Evolutionary conservation across 345 rosid species (phyloP).

Genomic region (Brassica nigra): DNA sequence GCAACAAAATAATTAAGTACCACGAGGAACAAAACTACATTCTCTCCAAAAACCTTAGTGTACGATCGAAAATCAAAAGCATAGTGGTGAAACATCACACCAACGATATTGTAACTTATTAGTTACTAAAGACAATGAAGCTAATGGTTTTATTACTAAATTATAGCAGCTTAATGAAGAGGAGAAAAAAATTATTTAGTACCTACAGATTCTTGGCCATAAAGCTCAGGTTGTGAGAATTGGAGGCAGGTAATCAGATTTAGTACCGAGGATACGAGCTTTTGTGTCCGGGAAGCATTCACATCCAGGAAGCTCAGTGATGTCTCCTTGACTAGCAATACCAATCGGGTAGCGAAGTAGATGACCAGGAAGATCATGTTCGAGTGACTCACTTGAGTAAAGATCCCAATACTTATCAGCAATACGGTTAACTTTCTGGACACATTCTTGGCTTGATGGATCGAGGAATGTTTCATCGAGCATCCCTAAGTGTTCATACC

Average conservation of each 20-base stretch:
- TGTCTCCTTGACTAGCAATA: constrained; percentile 61
- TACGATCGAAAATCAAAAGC: not conserved
- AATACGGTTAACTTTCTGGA: constrained; percentile 68
- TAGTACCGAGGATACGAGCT: constrained; percentile 81
- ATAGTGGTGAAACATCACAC: not conserved
- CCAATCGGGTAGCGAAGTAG: constrained; percentile 84
- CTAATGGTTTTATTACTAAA: constrained; percentile 19
- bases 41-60: constrained; percentile 1
- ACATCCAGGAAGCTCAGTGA: constrained; percentile 68
- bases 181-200: constrained; percentile 20
- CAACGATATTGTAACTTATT: not conserved
- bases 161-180: constrained; percentile 12
- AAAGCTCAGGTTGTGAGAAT: constrained; percentile 73
- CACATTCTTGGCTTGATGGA: constrained; percentile 71
- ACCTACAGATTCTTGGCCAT: constrained; percentile 7
- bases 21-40: not conserved
- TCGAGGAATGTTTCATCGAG: constrained; percentile 73
- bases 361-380: constrained; percentile 89
- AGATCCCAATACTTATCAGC: constrained; percentile 95
- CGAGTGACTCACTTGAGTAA: constrained; percentile 71
- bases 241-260: constrained; percentile 92
- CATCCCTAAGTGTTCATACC: constrained; percentile 99
- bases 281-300: constrained; percentile 90
- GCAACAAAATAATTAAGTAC: constrained; percentile 16
- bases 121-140: constrained; percentile 2